phyloP scores from a whole-genome alignment of 208 protist genomes.

The Trypanosomatidae sp. region DNA sequence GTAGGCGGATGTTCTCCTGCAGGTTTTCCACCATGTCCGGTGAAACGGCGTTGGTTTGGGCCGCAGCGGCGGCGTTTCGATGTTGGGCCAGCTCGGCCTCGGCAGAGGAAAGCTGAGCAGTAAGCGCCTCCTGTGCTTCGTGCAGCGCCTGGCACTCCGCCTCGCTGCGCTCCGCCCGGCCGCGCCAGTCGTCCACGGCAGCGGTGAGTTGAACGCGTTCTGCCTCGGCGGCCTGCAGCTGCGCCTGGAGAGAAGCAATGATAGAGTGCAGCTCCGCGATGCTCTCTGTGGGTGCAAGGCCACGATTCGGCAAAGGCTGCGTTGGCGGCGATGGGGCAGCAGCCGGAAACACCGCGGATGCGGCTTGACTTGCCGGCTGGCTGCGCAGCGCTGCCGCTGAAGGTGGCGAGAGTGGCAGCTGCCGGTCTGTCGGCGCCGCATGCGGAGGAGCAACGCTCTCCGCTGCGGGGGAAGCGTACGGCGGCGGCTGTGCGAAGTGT shows the following conservation, averaged over 20 bases:
- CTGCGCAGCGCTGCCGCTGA: no score
- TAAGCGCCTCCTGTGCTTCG: neutral
- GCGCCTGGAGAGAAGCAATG: slow-evolving; percentile 13
- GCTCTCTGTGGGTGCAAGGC: no score
- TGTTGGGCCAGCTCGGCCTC: neutral
- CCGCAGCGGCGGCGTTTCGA: neutral
- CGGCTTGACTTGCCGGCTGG: no score
- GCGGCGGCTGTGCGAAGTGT: neutral
- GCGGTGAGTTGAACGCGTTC: slow-evolving; percentile 1
- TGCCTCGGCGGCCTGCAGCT: slow-evolving; percentile 13
- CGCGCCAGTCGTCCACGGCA: slow-evolving; percentile 14
- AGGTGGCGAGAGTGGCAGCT: no score
- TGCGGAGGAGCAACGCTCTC: no score
- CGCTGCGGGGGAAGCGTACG: no score
- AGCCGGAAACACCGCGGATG: no score
- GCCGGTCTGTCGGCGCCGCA: no score
- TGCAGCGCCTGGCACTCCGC: slow-evolving; percentile 8
- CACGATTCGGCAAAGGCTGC: no score
- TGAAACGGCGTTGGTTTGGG: neutral
- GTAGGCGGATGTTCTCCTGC: slow-evolving; percentile 43
- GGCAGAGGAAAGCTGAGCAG: neutral
- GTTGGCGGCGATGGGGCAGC: no score
- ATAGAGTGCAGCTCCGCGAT: neutral
- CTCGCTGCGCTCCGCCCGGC: slow-evolving; percentile 22
- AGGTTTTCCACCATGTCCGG: slow-evolving; percentile 25